A percentile compares a stretch with the other conserved stretches of the same genome.
These are phyloP conservation scores for Cucumis sativus DNA, from an alignment of 306 rosid genomes.

Conservation along the genomic window DNA sequence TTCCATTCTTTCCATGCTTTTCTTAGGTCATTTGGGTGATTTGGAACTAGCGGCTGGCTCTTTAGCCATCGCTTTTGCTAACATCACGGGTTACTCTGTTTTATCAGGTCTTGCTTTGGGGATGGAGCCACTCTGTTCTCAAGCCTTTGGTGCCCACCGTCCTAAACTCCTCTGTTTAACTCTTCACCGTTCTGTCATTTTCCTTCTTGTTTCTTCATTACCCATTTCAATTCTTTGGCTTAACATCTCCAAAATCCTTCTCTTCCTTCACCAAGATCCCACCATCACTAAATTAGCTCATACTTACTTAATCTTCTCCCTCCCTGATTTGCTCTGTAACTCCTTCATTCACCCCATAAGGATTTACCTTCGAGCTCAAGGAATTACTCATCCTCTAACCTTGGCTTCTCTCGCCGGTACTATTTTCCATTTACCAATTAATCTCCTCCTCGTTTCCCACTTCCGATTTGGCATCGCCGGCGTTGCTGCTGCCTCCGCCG, in stretches of 20 bases:
- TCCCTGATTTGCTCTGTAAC: constrained; percentile 77
- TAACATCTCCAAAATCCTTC: constrained; percentile 41
- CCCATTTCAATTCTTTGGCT: constrained; percentile 77
- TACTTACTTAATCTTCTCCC: constrained; percentile 38
- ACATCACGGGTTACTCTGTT: constrained; percentile 79
- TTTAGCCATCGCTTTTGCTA: constrained; percentile 80
- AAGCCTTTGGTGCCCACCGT: constrained; percentile 83
- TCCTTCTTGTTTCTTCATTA: constrained; percentile 40
- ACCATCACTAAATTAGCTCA: constrained; percentile 39
- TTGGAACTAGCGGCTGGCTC: constrained; percentile 64
- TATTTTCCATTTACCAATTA: constrained; percentile 40
- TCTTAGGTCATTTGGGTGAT: constrained; percentile 66
- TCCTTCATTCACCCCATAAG: constrained; percentile 78
- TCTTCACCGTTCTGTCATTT: constrained; percentile 65
- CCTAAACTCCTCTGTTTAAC: constrained; percentile 60
- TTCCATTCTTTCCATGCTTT: constrained; percentile 69
- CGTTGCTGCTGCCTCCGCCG: constrained; percentile 65
- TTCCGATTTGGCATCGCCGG: constrained; percentile 44
- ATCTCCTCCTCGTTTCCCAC: constrained; percentile 18
- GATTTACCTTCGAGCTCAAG: constrained; percentile 83
- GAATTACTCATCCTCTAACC: constrained; percentile 57
- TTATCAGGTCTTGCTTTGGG: constrained; percentile 74
- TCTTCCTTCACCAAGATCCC: constrained; percentile 32
- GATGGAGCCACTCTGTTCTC: constrained; percentile 90
- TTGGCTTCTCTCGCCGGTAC: constrained; percentile 64